Evolutionary conservation across 257 asterid species (phyloP).

Genomic region (Knoxia roxburghii): DNA sequence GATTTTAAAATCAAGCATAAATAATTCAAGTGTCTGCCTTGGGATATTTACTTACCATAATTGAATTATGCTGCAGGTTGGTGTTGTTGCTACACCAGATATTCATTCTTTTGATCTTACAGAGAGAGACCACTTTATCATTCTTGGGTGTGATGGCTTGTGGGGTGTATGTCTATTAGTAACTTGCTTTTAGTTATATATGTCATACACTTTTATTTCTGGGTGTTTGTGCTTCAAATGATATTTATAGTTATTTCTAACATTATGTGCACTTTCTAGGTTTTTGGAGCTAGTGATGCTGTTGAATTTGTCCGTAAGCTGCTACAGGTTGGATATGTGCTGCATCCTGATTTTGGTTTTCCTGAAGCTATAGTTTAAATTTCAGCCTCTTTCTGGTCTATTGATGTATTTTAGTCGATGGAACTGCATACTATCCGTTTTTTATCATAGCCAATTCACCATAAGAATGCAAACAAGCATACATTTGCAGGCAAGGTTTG

Average conservation of each 20-base stretch:
- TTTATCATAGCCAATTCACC: neutral
- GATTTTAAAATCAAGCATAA: neutral
- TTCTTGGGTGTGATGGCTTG: constrained; percentile 97
- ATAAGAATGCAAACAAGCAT: neutral
- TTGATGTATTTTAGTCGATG: neutral
- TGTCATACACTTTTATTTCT: neutral
- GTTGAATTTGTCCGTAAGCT: constrained; percentile 76
- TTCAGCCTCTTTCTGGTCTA: neutral
- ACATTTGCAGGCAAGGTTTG: neutral
- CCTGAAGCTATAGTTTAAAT: neutral
- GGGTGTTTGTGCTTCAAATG: neutral
- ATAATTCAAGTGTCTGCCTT: neutral
- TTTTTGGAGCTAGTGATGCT: constrained; percentile 94
- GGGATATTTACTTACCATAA: neutral
- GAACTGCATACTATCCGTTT: neutral
- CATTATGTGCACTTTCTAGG: constrained; percentile 33
- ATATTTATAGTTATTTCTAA: constrained; percentile 2
- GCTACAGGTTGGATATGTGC: constrained; percentile 52
- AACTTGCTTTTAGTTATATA: constrained; percentile 4
- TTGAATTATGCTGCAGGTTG: constrained; percentile 54
- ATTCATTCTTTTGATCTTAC: constrained; percentile 88
- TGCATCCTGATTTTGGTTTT: constrained; percentile 1
- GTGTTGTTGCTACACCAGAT: constrained; percentile 84
- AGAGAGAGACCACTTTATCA: constrained; percentile 78
- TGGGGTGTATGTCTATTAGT: constrained; percentile 70